phyloP scores from a whole-genome alignment of 148 eudicot genomes.

The Linanthus parryae region DNA sequence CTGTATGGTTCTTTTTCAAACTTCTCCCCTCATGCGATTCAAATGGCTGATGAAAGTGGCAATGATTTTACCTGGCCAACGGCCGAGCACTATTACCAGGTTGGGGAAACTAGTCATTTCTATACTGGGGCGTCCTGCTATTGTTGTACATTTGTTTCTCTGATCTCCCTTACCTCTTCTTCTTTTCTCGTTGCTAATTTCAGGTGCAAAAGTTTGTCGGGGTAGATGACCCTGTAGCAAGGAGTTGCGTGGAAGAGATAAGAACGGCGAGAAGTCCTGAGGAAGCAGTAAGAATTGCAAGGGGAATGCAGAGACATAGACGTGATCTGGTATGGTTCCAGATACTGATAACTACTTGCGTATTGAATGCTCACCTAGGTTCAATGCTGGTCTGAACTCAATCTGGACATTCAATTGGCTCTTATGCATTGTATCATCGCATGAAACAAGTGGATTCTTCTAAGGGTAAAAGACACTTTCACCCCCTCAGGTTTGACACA shows the following conservation, averaged over 20 bases:
- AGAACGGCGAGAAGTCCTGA: conserved; percentile 83
- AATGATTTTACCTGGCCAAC: conserved; percentile 64
- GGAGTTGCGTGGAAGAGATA: conserved; percentile 54
- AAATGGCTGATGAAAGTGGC: conserved; percentile 61
- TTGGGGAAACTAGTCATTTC: conserved; percentile 14
- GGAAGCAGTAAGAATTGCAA: conserved; percentile 94
- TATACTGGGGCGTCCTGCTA: not conserved
- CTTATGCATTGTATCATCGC: too few species aligned
- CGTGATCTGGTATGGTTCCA: conserved; percentile 70
- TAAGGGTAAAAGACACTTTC: too few species aligned
- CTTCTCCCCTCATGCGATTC: conserved; percentile 88
- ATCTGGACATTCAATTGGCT: too few species aligned
- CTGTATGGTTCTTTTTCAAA: conserved; percentile 94
- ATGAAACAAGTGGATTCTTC: too few species aligned
- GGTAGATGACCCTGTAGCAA: conserved; percentile 57
- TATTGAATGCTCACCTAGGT: too few species aligned
- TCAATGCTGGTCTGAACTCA: too few species aligned
- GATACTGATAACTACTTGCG: too few species aligned
- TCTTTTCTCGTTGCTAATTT: conserved; percentile 1
- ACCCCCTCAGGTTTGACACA: too few species aligned
- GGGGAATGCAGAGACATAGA: conserved; percentile 66
- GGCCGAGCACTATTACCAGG: conserved; percentile 99
- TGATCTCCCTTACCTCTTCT: not conserved
- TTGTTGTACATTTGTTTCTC: not conserved
- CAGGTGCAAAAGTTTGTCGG: conserved; percentile 92